Evolutionary conservation across 371 early-diverging fungal genomes (phyloP).

Genomic region (Chytridium lagenaria): DNA sequence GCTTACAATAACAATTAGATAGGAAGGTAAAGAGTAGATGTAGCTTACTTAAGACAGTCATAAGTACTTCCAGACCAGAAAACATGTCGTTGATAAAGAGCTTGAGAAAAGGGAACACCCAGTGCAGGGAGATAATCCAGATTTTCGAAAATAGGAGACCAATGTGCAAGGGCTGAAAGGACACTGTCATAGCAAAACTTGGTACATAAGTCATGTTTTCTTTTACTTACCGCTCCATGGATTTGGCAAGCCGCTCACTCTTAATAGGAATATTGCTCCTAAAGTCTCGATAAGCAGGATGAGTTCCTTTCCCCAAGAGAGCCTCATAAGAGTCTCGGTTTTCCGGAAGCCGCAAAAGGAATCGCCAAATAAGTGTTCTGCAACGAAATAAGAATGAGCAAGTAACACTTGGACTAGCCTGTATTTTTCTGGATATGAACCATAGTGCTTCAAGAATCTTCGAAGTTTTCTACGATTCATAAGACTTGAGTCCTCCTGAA

Average conservation of each 20-base stretch:
- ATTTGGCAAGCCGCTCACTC: slow-evolving; percentile 48
- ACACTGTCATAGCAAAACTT: slow-evolving; percentile 33
- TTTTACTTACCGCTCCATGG: slow-evolving; percentile 50
- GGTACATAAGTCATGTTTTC: neutral
- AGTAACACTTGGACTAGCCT: slow-evolving; percentile 27
- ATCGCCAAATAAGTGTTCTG: slow-evolving; percentile 59
- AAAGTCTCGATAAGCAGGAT: slow-evolving; percentile 49
- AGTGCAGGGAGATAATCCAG: slow-evolving; percentile 60
- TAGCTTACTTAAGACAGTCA: slow-evolving; percentile 54
- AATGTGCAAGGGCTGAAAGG: slow-evolving; percentile 57
- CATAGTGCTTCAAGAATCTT: slow-evolving; percentile 52
- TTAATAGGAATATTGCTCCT: slow-evolving; percentile 55
- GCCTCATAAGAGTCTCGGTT: slow-evolving; percentile 58
- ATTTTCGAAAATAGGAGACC: slow-evolving; percentile 63
- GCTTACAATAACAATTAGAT: slow-evolving; percentile 28
- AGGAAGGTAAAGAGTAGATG: slow-evolving; percentile 3
- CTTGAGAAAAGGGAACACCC: slow-evolving; percentile 61
- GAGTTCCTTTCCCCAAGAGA: slow-evolving; percentile 51
- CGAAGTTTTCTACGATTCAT: slow-evolving; percentile 45
- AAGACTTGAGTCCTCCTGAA: slow-evolving; percentile 39
- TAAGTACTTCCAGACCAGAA: slow-evolving; percentile 55
- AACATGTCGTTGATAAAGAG: slow-evolving; percentile 56
- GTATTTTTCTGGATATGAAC: slow-evolving; percentile 54
- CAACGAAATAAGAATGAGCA: slow-evolving; percentile 10
- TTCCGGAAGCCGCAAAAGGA: slow-evolving; percentile 57